phyloP scores from a whole-genome alignment of 805 yeast species.

The Metschnikowia corniflorae region DNA sequence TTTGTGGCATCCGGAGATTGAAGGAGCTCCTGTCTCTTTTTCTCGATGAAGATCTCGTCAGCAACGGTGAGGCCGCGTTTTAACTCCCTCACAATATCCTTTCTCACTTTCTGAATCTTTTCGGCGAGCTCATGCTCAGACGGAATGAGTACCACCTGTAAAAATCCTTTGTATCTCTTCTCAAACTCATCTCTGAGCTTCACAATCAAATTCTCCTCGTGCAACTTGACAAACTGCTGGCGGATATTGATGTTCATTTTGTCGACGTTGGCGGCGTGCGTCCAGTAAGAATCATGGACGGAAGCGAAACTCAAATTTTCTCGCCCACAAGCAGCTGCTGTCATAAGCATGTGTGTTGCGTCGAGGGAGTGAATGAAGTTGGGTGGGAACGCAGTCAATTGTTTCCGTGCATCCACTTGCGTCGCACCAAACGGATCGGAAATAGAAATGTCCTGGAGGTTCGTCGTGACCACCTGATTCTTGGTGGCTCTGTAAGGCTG shows the following conservation, averaged over 20 bases:
- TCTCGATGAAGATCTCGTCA: constrained; percentile 74
- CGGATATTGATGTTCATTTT: constrained; percentile 67
- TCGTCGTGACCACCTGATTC: constrained; percentile 68
- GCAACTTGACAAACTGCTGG: constrained; percentile 74
- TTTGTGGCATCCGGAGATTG: constrained; percentile 49
- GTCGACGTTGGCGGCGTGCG: constrained; percentile 84
- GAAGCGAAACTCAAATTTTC: constrained; percentile 75
- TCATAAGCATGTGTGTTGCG: constrained; percentile 93
- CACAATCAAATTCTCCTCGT: constrained; percentile 66
- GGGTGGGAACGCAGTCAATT: constrained; percentile 92
- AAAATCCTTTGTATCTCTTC: constrained; percentile 68
- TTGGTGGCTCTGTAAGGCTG: constrained; percentile 85
- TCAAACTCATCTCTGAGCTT: constrained; percentile 76
- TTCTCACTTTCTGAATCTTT: constrained; percentile 48
- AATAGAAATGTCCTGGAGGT: constrained; percentile 81
- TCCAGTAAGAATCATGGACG: constrained; percentile 98
- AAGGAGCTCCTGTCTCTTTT: constrained; percentile 53
- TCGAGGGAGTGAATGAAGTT: constrained; percentile 92
- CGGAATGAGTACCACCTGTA: constrained; percentile 57
- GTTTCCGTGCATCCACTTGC: constrained; percentile 85
- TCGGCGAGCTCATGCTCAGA: constrained; percentile 48
- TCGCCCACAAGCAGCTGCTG: constrained; percentile 74
- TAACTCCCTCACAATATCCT: constrained; percentile 43
- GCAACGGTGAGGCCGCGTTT: constrained; percentile 58
- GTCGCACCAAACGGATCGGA: constrained; percentile 82